Percentiles rank a stretch among this genome's conserved stretches.
Evolutionary conservation across 441 rosid species (phyloP).

Genomic region (Adansonia madagascariensis): DNA sequence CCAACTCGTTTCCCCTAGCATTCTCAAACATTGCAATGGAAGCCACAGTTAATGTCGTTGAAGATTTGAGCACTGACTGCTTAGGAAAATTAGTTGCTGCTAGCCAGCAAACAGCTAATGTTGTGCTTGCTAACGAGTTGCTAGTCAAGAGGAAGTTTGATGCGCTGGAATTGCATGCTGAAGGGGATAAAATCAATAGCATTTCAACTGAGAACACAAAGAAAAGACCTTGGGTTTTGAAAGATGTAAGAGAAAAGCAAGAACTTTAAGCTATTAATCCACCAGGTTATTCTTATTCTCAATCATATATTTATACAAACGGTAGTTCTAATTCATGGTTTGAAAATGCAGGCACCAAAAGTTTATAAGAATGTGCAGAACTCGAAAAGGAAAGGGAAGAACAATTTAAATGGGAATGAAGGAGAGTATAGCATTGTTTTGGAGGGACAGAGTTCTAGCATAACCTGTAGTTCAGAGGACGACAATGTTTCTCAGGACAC

Average conservation of each 20-base stretch:
- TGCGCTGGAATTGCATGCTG: constrained; percentile 20
- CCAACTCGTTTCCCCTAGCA: constrained; percentile 21
- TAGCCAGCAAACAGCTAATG: constrained; percentile 16
- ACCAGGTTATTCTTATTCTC: not conserved
- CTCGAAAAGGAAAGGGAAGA: constrained; percentile 41
- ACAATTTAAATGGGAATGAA: constrained; percentile 30
- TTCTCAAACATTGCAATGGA: constrained; percentile 33
- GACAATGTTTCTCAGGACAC: constrained; percentile 57
- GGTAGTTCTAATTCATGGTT: not conserved
- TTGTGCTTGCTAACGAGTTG: constrained; percentile 31
- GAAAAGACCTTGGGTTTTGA: constrained; percentile 41
- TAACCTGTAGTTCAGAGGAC: constrained; percentile 55
- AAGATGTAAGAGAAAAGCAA: constrained; percentile 40
- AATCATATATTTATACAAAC: constrained; percentile 1
- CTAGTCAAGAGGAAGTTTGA: constrained; percentile 44
- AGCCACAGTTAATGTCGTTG: constrained; percentile 22
- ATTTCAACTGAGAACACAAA: constrained; percentile 33
- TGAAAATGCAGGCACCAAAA: constrained; percentile 38
- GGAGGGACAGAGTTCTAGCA: constrained; percentile 51
- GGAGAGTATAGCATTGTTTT: constrained; percentile 41
- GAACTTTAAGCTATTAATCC: not conserved
- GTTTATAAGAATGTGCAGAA: constrained; percentile 33
- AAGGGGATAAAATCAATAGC: constrained; percentile 18
- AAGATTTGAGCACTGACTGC: constrained; percentile 13
- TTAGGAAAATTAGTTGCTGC: constrained; percentile 11